Conservation (phyloP, 106 monocot genomes). For the Cymbidium sinense region DNA sequence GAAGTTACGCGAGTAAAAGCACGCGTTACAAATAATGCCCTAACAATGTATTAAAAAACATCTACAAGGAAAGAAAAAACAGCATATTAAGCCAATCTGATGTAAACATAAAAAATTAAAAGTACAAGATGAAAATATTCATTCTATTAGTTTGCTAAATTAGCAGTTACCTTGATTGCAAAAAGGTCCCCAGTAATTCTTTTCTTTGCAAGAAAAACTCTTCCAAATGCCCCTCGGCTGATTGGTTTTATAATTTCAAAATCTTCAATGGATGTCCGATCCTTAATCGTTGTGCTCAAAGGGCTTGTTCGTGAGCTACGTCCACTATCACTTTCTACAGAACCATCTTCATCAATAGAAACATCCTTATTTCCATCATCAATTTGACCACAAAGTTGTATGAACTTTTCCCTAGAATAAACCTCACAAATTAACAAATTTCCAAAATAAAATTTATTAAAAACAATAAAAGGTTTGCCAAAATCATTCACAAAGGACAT, state of each 20-base stretch:
- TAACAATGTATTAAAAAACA: not conserved
- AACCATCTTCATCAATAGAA: conserved; percentile 46
- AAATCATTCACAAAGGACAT: not conserved
- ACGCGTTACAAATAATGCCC: not conserved
- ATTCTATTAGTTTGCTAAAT: not conserved
- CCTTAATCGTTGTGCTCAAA: conserved; percentile 61
- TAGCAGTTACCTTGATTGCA: conserved; percentile 74
- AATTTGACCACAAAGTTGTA: conserved; percentile 69
- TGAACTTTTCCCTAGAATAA: conserved; percentile 76
- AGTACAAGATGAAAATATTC: not conserved
- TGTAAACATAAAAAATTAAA: not conserved
- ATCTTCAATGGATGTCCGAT: conserved; percentile 95
- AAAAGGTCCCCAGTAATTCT: conserved; percentile 92
- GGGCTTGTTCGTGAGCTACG: conserved; percentile 34
- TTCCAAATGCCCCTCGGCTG: conserved; percentile 97
- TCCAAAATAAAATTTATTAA: not conserved
- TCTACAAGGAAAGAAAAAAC: too few species aligned
- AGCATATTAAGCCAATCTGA: too few species aligned
- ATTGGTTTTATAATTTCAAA: conserved; percentile 99
- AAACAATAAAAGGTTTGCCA: not conserved
- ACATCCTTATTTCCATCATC: conserved; percentile 60
- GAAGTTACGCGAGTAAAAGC: not conserved
- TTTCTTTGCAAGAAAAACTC: conserved; percentile 98
- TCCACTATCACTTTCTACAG: conserved; percentile 25
- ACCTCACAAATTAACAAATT: not conserved